Evolutionary conservation across 23 red algal genomes (phyloP).

Genomic region (Chondrus crispus): DNA sequence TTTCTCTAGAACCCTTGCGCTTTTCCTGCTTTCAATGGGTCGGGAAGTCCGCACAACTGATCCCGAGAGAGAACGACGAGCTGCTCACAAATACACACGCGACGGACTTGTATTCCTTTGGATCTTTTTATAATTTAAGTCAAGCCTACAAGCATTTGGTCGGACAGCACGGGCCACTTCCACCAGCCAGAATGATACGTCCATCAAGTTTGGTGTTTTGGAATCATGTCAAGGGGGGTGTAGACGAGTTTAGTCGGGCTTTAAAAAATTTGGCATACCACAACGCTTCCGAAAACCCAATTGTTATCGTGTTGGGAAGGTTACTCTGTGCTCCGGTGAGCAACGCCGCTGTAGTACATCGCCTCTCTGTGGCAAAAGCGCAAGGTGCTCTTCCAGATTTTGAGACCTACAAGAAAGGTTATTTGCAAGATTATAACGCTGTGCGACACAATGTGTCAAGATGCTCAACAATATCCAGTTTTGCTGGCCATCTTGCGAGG

Average conservation of each 20-base stretch:
- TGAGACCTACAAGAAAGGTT: not conserved
- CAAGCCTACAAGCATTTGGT: not conserved
- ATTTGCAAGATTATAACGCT: not conserved
- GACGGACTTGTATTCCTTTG: not conserved
- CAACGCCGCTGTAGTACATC: not conserved
- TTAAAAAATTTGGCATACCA: not conserved
- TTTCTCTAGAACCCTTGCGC: not conserved
- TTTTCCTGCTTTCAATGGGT: not conserved
- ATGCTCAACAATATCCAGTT: not conserved
- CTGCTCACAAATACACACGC: not conserved
- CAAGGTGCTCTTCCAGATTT: not conserved
- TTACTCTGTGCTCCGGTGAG: not conserved
- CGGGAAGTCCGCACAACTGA: not conserved
- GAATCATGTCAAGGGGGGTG: not conserved
- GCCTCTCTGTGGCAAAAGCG: not conserved
- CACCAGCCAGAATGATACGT: not conserved
- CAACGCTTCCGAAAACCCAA: not conserved
- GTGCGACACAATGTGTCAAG: not conserved
- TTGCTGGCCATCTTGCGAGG: not conserved
- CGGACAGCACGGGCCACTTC: not conserved
- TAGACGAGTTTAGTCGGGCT: not conserved
- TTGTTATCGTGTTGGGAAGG: conserved; percentile 6
- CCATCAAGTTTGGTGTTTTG: not conserved
- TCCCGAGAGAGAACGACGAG: not conserved
- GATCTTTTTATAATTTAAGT: not conserved